Evolutionary conservation across 768 basidiomycete genomes (phyloP).

Genomic region (Mycena alexandri): DNA sequence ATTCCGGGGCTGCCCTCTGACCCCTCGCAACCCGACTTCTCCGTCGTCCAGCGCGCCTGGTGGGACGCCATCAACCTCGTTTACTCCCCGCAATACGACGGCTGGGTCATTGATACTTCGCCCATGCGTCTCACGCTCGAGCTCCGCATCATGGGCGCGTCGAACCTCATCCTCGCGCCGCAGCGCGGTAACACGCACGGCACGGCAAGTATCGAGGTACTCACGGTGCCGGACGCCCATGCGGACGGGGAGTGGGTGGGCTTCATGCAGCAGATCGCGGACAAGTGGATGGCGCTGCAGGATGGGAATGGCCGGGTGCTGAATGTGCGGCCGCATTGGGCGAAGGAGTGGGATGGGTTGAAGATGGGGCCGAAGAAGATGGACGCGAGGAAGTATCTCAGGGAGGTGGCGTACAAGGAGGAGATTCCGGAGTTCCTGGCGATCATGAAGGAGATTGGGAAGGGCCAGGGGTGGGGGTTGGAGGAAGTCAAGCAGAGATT

Average conservation of each 20-base stretch:
- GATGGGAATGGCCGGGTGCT: conserved; percentile 36
- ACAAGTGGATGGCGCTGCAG: conserved; percentile 41
- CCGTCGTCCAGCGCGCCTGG: conserved; percentile 42
- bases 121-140: conserved; percentile 43
- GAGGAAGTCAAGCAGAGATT: conserved; percentile 39
- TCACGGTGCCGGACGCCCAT: conserved; percentile 40
- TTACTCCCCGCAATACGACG: conserved; percentile 4
- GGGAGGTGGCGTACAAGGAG: conserved; percentile 42
- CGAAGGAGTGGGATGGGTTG: conserved; percentile 45
- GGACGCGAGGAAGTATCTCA: conserved; percentile 40
- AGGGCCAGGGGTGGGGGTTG: conserved; percentile 33
- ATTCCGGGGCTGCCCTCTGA: conserved; percentile 26
- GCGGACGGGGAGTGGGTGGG: conserved; percentile 35
- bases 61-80: conserved; percentile 24
- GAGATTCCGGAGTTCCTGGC: conserved; percentile 41
- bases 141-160: conserved; percentile 44
- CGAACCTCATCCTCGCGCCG: conserved; percentile 41
- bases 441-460: conserved; percentile 34
- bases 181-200: conserved; percentile 42
- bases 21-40: conserved; percentile 38
- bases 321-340: conserved; percentile 45
- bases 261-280: conserved; percentile 41
- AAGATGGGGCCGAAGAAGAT: conserved; percentile 35
- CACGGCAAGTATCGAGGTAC: conserved; percentile 42
- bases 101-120: conserved; percentile 31